Evolutionary conservation across 1,139 yeast species (phyloP).

Genomic region (Kodamaea fungicola): DNA sequence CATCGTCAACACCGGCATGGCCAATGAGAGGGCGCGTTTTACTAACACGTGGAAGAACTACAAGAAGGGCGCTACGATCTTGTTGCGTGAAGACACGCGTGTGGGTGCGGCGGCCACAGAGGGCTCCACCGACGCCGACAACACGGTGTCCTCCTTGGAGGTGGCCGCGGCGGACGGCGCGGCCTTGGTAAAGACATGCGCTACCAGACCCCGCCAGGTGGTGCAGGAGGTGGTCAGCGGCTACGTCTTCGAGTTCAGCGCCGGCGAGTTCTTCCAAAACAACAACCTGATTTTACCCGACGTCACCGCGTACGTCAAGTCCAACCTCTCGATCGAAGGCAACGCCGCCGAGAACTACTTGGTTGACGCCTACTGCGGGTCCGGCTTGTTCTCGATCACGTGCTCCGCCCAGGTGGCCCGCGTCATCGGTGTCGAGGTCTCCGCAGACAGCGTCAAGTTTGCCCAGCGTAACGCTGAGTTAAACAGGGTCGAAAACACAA

Average conservation of each 20-base stretch:
- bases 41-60: slow-evolving; percentile 48
- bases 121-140: slow-evolving; percentile 43
- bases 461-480: slow-evolving; percentile 77
- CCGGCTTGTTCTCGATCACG: slow-evolving; percentile 88
- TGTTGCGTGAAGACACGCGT: slow-evolving; percentile 75
- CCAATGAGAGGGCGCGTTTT: slow-evolving; percentile 62
- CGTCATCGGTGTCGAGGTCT: slow-evolving; percentile 92
- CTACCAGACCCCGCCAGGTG: slow-evolving; percentile 71
- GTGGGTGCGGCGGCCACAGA: slow-evolving; percentile 16
- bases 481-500: slow-evolving; percentile 73
- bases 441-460: slow-evolving; percentile 86
- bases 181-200: slow-evolving; percentile 45
- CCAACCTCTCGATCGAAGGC: slow-evolving; percentile 52
- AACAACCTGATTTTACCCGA: slow-evolving; percentile 85
- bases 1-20: slow-evolving; percentile 70
- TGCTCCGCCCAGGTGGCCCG: slow-evolving; percentile 75
- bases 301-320: slow-evolving; percentile 76
- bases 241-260: slow-evolving; percentile 77
- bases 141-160: slow-evolving; percentile 27
- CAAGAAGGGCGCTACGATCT: slow-evolving; percentile 82
- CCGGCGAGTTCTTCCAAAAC: slow-evolving; percentile 95
- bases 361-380: slow-evolving; percentile 97
- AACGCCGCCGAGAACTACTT: slow-evolving; percentile 47
- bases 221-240: slow-evolving; percentile 78
- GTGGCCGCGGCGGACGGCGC: slow-evolving; percentile 16